phyloP scores from a whole-genome alignment of 768 basidiomycete genomes.

The Calocera cornea region DNA sequence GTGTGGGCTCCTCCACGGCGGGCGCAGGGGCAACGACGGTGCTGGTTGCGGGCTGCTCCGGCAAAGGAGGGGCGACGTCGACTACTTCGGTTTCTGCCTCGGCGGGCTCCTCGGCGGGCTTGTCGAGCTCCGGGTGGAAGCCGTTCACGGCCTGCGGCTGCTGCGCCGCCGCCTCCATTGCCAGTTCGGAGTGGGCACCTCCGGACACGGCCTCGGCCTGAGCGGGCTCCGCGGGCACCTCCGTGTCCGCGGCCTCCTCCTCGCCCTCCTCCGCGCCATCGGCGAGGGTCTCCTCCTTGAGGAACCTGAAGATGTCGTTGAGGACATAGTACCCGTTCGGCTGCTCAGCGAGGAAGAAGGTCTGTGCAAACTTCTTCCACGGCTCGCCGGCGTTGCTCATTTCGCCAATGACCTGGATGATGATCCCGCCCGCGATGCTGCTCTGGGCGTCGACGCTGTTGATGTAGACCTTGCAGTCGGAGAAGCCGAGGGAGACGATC shows the following conservation, averaged over 20 bases:
- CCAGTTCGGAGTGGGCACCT: slow-evolving; percentile 17
- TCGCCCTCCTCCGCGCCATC: slow-evolving; percentile 47
- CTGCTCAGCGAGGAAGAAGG: slow-evolving; percentile 99
- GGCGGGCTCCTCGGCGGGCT: slow-evolving; percentile 21
- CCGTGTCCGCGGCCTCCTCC: slow-evolving; percentile 32
- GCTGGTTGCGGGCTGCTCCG: neutral
- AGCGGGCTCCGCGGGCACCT: slow-evolving; percentile 14
- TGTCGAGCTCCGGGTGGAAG: slow-evolving; percentile 28
- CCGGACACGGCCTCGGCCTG: slow-evolving; percentile 19
- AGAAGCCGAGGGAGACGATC: slow-evolving; percentile 84
- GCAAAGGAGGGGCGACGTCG: slow-evolving; percentile 20
- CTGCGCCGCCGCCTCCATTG: slow-evolving; percentile 28
- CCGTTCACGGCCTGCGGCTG: slow-evolving; percentile 33
- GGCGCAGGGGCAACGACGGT: slow-evolving; percentile 20
- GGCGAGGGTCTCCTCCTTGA: slow-evolving; percentile 88
- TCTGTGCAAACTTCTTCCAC: slow-evolving; percentile 98
- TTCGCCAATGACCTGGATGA: slow-evolving; percentile 98
- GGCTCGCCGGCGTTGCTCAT: slow-evolving; percentile 85
- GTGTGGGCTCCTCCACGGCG: slow-evolving; percentile 20
- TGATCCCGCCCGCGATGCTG: slow-evolving; percentile 86
- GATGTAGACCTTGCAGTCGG: slow-evolving; percentile 98
- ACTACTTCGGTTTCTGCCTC: too few relatives aligned
- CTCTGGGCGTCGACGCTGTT: slow-evolving; percentile 97
- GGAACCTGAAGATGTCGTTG: slow-evolving; percentile 99
- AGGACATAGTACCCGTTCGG: slow-evolving; percentile 98